A percentile compares a stretch with the other conserved stretches of the same genome.
Conservation (phyloP, 495 filamentous ascomycete genomes). For the Extremus antarcticus region DNA sequence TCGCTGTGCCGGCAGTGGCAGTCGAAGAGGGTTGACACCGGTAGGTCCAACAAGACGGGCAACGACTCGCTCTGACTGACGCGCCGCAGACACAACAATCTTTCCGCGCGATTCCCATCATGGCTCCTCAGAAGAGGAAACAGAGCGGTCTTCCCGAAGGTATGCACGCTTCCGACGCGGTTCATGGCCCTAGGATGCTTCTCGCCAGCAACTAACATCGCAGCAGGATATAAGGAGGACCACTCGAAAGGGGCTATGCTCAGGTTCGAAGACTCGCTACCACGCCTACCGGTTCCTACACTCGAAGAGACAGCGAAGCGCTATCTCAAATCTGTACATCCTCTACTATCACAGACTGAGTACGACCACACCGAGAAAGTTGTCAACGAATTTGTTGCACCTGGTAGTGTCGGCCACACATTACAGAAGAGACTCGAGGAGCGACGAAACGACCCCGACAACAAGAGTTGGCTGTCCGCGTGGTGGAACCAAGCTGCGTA, state of each 20-base stretch:
- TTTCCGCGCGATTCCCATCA: neutral
- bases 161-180: neutral
- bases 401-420: constrained; percentile 68
- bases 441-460: constrained; percentile 67
- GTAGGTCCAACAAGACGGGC: neutral
- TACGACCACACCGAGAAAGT: constrained; percentile 67
- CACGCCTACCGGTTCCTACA: constrained; percentile 78
- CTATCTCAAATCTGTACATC: constrained; percentile 87
- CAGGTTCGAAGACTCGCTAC: constrained; percentile 91
- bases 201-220: neutral
- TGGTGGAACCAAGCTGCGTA: constrained; percentile 98
- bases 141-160: constrained; percentile 2
- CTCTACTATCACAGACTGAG: constrained; percentile 62
- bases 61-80: neutral
- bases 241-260: constrained; percentile 84
- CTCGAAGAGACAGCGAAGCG: constrained; percentile 85
- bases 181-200: neutral
- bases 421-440: constrained; percentile 83
- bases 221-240: constrained; percentile 80
- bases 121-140: constrained; percentile 3
- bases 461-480: constrained; percentile 88
- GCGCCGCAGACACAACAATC: neutral
- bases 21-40: neutral
- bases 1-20: neutral
- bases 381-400: constrained; percentile 70